phyloP scores from a whole-genome alignment of 805 yeast species.

The Zygoascus ofunaensis region DNA sequence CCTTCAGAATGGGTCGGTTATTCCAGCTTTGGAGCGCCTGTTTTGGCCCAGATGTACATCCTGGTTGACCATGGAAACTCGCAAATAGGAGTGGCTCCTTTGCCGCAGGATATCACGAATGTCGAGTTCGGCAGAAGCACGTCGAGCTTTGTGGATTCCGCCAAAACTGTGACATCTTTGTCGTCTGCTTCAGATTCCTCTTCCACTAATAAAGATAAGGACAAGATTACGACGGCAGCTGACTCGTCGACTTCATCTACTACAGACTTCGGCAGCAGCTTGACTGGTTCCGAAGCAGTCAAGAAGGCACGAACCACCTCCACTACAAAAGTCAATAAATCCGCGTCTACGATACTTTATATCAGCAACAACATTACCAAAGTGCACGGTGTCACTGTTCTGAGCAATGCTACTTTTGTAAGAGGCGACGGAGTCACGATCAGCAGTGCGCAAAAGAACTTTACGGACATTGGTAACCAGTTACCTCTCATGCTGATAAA shows the following conservation, averaged over 20 bases:
- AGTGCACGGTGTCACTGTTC: neutral
- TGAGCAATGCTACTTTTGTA: neutral
- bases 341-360: neutral
- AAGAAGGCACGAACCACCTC: too few species aligned
- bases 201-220: too few species aligned
- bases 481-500: neutral
- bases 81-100: conserved; percentile 17
- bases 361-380: neutral
- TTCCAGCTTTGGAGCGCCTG: conserved; percentile 15
- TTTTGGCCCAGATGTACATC: conserved; percentile 16
- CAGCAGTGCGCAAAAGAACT: neutral
- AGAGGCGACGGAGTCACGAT: too few species aligned
- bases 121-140: neutral
- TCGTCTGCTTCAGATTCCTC: neutral
- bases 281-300: too few species aligned
- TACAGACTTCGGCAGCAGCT: too few species aligned
- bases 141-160: neutral
- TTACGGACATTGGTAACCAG: neutral
- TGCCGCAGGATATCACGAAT: neutral
- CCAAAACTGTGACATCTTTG: neutral
- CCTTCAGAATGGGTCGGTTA: conserved; percentile 15
- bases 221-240: too few species aligned
- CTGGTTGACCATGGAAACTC: conserved; percentile 16
- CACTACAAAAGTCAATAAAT: too few species aligned
- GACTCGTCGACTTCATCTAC: too few species aligned